These are phyloP conservation scores for Bacidia rubella DNA, from an alignment of 495 filamentous ascomycete genomes.

Conservation along the genomic window DNA sequence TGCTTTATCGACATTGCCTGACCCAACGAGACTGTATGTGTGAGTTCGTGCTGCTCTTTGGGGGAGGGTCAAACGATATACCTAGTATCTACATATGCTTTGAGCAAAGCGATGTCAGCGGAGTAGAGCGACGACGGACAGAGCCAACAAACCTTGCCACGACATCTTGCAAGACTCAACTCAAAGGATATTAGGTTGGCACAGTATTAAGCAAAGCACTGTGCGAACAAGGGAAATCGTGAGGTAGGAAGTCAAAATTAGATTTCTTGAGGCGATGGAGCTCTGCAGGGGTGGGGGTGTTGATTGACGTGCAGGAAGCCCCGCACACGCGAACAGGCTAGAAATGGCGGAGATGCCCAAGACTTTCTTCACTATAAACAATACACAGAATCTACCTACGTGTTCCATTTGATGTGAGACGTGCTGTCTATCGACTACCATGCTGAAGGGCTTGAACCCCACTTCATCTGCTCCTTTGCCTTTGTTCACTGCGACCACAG, in stretches of 20 bases:
- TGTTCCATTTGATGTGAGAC: no score
- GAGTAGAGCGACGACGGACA: not conserved
- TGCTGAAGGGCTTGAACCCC: no score
- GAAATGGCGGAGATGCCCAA: no score
- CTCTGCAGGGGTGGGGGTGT: no score
- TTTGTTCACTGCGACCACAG: no score
- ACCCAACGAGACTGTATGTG: conserved; percentile 58
- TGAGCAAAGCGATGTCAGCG: conserved; percentile 4
- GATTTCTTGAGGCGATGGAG: not conserved
- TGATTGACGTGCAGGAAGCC: not conserved
- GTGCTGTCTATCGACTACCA: no score
- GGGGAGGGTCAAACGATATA: conserved; percentile 24
- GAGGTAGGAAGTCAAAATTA: not conserved
- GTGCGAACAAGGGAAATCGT: not conserved
- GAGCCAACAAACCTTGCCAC: conserved; percentile 43
- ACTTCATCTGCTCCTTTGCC: no score
- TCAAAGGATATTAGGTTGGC: not conserved
- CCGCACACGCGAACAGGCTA: no score
- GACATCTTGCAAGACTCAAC: conserved; percentile 21
- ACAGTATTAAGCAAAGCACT: not conserved
- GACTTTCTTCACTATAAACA: no score
- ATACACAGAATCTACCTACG: no score
- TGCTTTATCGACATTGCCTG: conserved; percentile 71
- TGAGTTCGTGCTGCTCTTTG: conserved; percentile 14
- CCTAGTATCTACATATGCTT: conserved; percentile 58